These are phyloP conservation scores for Dalbergia oliveri DNA, from an alignment of 306 rosid species.

Conservation along the genomic window DNA sequence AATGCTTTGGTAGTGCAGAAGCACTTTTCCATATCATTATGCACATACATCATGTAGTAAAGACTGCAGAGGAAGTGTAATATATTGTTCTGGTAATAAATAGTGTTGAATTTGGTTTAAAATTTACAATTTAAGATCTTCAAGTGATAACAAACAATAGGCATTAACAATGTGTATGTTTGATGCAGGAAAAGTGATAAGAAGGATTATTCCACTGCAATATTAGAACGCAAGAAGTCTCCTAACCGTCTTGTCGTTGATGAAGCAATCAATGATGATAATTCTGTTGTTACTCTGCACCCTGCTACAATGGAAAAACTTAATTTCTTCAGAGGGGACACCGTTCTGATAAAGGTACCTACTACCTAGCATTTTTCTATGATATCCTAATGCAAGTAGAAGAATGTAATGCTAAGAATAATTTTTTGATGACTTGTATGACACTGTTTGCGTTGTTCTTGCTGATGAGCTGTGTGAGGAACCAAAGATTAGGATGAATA, in stretches of 20 bases:
- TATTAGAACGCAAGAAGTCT: constrained; percentile 73
- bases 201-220: constrained; percentile 70
- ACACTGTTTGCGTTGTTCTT: constrained; percentile 72
- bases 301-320: constrained; percentile 71
- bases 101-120: constrained; percentile 5
- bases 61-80: background rate
- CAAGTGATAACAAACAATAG: background rate
- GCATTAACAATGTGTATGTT: constrained; percentile 9
- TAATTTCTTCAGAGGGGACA: constrained; percentile 65
- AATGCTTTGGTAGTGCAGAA: background rate
- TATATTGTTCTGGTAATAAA: background rate
- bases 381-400: background rate
- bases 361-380: constrained; percentile 5
- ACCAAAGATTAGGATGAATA: constrained; percentile 74
- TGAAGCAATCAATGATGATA: constrained; percentile 69
- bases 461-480: constrained; percentile 68
- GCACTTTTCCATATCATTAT: background rate
- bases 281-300: constrained; percentile 67
- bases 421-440: constrained; percentile 27
- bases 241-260: constrained; percentile 73
- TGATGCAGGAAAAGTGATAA: constrained; percentile 56
- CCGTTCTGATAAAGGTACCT: constrained; percentile 63
- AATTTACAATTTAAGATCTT: background rate
- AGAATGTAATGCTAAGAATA: constrained; percentile 1
- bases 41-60: background rate